Conservation (phyloP, 805 yeast species). For the Monosporozyma unispora region DNA sequence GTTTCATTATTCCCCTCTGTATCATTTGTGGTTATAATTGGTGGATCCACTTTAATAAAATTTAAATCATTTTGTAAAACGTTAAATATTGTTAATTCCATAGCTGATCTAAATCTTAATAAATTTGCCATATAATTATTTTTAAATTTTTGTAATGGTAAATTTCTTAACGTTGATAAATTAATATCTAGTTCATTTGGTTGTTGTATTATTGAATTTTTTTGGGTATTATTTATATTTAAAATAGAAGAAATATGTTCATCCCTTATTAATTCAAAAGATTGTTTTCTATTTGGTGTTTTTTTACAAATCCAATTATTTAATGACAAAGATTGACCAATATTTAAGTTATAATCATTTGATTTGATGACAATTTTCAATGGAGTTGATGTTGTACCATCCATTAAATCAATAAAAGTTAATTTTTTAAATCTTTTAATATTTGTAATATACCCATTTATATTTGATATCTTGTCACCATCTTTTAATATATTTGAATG, state of each 20-base stretch:
- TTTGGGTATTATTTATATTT: too few species aligned
- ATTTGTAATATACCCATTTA: constrained; percentile 70
- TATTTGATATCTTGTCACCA: constrained; percentile 7
- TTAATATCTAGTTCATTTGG: background rate
- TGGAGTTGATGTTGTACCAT: constrained; percentile 55
- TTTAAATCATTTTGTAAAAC: constrained; percentile 45
- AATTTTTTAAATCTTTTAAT: constrained; percentile 65
- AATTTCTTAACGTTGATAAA: constrained; percentile 38
- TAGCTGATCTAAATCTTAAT: constrained; percentile 60
- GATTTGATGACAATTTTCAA: constrained; percentile 44
- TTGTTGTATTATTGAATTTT: background rate
- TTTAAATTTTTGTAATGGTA: constrained; percentile 74
- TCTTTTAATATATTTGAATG: constrained; percentile 4
- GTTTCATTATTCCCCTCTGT: constrained; percentile 98
- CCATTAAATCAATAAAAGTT: constrained; percentile 71
- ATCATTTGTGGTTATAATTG: constrained; percentile 78
- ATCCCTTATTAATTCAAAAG: constrained; percentile 36
- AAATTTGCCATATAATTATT: constrained; percentile 57
- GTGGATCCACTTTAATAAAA: constrained; percentile 74
- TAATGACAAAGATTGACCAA: constrained; percentile 40
- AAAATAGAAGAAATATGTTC: too few species aligned
- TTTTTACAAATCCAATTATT: constrained; percentile 30
- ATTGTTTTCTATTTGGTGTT: constrained; percentile 35
- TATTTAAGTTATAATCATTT: constrained; percentile 23
- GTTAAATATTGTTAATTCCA: constrained; percentile 42